Conservation (phyloP, 2,329 filamentous ascomycete genomes). For the Cyclaneusma minus region DNA sequence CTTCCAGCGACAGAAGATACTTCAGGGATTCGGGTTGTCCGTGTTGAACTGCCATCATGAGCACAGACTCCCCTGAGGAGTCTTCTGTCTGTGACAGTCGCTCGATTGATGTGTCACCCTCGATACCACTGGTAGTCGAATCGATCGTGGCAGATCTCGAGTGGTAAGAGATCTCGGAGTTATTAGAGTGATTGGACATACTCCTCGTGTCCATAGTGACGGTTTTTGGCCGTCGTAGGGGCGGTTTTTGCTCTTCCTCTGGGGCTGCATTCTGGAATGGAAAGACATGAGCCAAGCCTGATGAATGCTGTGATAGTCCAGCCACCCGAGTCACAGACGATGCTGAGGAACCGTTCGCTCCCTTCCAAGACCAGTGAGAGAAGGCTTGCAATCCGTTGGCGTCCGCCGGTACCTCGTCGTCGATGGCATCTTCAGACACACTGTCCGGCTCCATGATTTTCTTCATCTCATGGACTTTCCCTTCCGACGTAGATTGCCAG, state of each 20-base stretch:
- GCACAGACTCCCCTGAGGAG: constrained; percentile 63
- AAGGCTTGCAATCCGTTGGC: constrained; percentile 14
- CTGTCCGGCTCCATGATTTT: constrained; percentile 61
- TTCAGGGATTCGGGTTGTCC: constrained; percentile 55
- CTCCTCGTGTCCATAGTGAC: constrained; percentile 86
- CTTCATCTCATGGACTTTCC: constrained; percentile 59
- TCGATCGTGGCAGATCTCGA: constrained; percentile 68
- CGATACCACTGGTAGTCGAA: constrained; percentile 56
- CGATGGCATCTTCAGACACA: constrained; percentile 24
- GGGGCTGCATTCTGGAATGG: constrained; percentile 53
- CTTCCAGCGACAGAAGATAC: constrained; percentile 64
- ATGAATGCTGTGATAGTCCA: constrained; percentile 15
- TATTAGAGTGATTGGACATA: constrained; percentile 73
- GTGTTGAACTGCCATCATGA: constrained; percentile 72
- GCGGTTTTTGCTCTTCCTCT: constrained; percentile 33
- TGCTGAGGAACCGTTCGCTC: not conserved
- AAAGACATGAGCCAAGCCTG: constrained; percentile 70
- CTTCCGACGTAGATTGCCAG: constrained; percentile 75
- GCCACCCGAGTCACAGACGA: not conserved
- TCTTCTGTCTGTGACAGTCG: constrained; percentile 57
- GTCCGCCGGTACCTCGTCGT: constrained; percentile 30
- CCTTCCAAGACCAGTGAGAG: constrained; percentile 1
- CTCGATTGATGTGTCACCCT: constrained; percentile 77
- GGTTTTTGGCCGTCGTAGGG: constrained; percentile 25
- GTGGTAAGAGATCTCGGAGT: constrained; percentile 68